Percentiles rank a stretch among this genome's conserved stretches.
phyloP scores from a whole-genome alignment of 495 filamentous ascomycete genomes.

The Penicillium cataractarum region DNA sequence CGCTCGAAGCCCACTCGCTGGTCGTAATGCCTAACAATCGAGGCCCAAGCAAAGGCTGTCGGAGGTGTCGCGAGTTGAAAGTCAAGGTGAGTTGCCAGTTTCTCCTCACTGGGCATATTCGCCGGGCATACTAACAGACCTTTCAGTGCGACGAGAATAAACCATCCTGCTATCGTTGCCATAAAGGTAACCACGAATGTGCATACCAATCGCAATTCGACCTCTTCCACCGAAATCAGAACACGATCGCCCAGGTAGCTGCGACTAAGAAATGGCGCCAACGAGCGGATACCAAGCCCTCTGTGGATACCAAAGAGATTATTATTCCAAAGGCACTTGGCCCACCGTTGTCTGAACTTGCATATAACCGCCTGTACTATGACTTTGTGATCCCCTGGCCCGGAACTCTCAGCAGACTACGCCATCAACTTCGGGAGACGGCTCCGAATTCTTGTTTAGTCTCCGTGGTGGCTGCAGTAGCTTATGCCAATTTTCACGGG shows the following conservation, averaged over 20 bases:
- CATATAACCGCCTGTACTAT: slow-evolving; percentile 18
- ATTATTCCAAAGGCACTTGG: background rate
- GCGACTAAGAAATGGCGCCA: slow-evolving; percentile 21
- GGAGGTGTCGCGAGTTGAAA: slow-evolving; percentile 13
- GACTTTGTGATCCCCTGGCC: slow-evolving; percentile 17
- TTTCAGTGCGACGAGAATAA: slow-evolving; percentile 12
- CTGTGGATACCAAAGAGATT: background rate
- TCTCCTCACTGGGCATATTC: background rate
- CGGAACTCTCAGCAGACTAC: slow-evolving; percentile 3
- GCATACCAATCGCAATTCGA: slow-evolving; percentile 15
- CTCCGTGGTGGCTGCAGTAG: slow-evolving; percentile 10
- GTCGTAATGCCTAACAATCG: slow-evolving; percentile 14
- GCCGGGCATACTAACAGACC: background rate
- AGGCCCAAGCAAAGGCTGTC: slow-evolving; percentile 19
- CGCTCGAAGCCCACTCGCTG: background rate
- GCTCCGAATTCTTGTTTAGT: slow-evolving; percentile 13
- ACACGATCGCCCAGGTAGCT: slow-evolving; percentile 9
- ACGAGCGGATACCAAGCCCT: slow-evolving; percentile 5
- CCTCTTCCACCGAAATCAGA: slow-evolving; percentile 19
- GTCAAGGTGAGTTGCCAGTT: slow-evolving; percentile 6
- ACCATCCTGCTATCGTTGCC: slow-evolving; percentile 13
- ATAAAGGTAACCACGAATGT: slow-evolving; percentile 6
- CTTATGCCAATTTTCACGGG: slow-evolving; percentile 17
- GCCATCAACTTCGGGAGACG: background rate
- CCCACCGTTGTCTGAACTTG: slow-evolving; percentile 5